phyloP scores from a whole-genome alignment of 2,329 filamentous ascomycete genomes.

The Calonectria leucothoes region DNA sequence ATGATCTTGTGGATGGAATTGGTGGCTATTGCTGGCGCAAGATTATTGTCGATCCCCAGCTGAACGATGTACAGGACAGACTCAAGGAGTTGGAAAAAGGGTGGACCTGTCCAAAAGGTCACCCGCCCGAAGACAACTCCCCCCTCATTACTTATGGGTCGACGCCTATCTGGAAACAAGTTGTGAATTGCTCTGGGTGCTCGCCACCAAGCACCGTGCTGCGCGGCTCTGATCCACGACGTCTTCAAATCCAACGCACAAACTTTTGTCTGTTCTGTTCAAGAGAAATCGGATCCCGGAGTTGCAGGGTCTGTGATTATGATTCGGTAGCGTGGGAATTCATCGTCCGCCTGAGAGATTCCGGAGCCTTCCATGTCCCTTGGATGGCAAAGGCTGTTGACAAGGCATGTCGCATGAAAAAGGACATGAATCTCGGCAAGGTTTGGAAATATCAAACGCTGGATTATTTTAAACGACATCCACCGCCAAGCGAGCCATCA shows the following conservation, averaged over 20 bases:
- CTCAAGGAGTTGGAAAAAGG: not conserved
- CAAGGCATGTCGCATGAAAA: not conserved
- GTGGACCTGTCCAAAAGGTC: not conserved
- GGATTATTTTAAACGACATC: not conserved
- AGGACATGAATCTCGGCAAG: not conserved
- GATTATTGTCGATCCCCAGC: not conserved
- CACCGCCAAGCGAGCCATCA: not conserved
- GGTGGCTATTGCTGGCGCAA: not conserved
- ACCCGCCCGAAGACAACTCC: not conserved
- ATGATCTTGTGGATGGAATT: not conserved
- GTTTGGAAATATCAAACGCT: not conserved
- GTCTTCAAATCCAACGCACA: not conserved
- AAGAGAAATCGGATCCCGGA: not conserved
- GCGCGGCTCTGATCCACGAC: not conserved
- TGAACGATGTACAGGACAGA: not conserved
- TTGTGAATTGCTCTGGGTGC: not conserved
- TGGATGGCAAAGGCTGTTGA: not conserved
- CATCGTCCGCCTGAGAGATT: not conserved
- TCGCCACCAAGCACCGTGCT: no score
- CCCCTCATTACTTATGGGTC: not conserved
- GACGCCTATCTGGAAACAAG: not conserved
- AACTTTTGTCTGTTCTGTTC: not conserved
- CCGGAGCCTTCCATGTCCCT: not conserved
- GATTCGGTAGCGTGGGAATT: not conserved
- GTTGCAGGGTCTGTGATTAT: not conserved